phyloP scores from a whole-genome alignment of 805 yeast species.

The Kodamaea laetipori region DNA sequence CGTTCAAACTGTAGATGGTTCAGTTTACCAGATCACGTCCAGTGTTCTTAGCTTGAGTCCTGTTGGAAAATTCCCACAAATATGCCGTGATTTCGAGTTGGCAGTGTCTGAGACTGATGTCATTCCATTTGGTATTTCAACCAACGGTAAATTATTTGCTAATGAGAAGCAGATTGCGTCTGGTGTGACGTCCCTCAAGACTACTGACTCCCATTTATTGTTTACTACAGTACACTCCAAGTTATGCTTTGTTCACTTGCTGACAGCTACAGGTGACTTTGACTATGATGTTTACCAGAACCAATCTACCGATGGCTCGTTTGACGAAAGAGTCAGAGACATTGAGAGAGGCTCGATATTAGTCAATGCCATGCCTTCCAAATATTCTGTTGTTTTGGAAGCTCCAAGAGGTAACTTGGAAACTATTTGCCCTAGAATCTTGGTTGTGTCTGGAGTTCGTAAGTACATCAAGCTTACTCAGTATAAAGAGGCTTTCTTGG shows the following conservation, averaged over 20 bases:
- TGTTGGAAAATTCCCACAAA: slow-evolving; percentile 62
- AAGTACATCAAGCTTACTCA: slow-evolving; percentile 56
- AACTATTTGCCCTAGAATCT: slow-evolving; percentile 88
- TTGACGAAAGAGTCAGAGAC: slow-evolving; percentile 83
- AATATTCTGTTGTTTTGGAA: slow-evolving; percentile 79
- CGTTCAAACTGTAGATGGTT: slow-evolving; percentile 65
- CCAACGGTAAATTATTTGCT: slow-evolving; percentile 72
- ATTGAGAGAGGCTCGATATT: slow-evolving; percentile 92
- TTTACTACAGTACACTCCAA: slow-evolving; percentile 89
- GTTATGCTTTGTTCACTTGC: slow-evolving; percentile 77
- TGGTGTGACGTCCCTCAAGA: slow-evolving; percentile 79
- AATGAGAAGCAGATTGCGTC: slow-evolving; percentile 59
- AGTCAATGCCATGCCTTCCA: slow-evolving; percentile 79
- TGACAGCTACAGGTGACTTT: slow-evolving; percentile 30
- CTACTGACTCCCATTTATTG: slow-evolving; percentile 70
- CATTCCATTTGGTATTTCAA: slow-evolving; percentile 70
- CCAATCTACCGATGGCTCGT: slow-evolving; percentile 21
- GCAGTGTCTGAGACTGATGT: slow-evolving; percentile 24
- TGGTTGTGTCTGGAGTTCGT: slow-evolving; percentile 85
- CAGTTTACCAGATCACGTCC: slow-evolving; percentile 43
- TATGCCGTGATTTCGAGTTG: slow-evolving; percentile 62
- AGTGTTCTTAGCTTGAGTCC: slow-evolving; percentile 25
- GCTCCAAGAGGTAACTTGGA: slow-evolving; percentile 97
- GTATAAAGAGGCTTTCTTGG: slow-evolving; percentile 73
- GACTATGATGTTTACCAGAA: slow-evolving; percentile 38